Evolutionary conservation across 192 early-diverging fungal species (phyloP).

Genomic region (Gonapodya sp.): DNA sequence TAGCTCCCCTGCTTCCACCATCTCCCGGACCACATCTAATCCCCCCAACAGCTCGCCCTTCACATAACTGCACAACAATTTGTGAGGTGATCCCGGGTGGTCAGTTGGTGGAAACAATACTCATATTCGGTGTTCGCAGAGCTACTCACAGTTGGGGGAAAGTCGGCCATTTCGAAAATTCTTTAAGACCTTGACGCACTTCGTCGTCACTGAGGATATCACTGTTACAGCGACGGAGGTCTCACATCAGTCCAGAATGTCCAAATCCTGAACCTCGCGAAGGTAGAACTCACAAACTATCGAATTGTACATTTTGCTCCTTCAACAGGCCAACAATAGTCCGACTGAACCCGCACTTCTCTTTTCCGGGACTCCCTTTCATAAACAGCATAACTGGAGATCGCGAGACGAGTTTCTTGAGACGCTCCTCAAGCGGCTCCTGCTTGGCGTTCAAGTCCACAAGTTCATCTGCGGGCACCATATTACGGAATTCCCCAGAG

Average conservation of each 20-base stretch:
- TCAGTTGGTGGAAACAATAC: constrained; percentile 5
- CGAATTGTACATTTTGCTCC: constrained; percentile 29
- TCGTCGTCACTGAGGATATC: constrained; percentile 49
- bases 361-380: constrained; percentile 83
- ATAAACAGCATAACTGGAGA: constrained; percentile 64
- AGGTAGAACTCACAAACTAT: constrained; percentile 13
- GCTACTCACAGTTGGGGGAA: constrained; percentile 30
- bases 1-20: constrained; percentile 49
- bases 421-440: constrained; percentile 60
- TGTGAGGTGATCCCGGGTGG: no score
- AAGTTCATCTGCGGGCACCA: constrained; percentile 32
- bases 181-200: constrained; percentile 44
- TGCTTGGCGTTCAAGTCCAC: no score
- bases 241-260: background rate
- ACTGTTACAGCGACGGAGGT: constrained; percentile 6
- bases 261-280: background rate
- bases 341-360: constrained; percentile 65
- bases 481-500: constrained; percentile 37
- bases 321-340: constrained; percentile 20
- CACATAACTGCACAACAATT: no score
- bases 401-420: constrained; percentile 56
- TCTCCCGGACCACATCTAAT: constrained; percentile 88
- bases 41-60: constrained; percentile 89
- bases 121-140: no score
- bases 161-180: constrained; percentile 38